Evolutionary conservation across 2,329 filamentous ascomycete species (phyloP).

Genomic region (Exophiala phaeomuriformis): DNA sequence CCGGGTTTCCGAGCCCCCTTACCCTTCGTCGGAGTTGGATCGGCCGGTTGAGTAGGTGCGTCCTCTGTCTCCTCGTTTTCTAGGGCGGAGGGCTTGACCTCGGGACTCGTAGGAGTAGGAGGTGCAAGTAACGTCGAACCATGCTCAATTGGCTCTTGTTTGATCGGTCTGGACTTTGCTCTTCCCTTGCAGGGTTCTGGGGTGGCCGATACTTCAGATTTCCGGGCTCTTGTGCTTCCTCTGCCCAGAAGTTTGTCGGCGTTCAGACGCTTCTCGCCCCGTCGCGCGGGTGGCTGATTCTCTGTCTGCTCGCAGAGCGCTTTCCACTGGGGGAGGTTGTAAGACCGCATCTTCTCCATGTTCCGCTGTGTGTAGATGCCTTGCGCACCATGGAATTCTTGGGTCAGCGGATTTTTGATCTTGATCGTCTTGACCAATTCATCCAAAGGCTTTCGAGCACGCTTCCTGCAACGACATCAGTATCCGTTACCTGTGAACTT

Average conservation of each 20-base stretch:
- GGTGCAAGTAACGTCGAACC: slow-evolving; percentile 41
- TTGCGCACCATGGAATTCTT: slow-evolving; percentile 93
- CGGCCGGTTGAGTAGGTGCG: slow-evolving; percentile 24
- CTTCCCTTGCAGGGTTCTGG: slow-evolving; percentile 37
- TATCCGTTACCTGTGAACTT: neutral
- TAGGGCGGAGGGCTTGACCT: slow-evolving; percentile 34
- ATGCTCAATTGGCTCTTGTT: slow-evolving; percentile 35
- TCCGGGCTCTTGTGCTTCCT: slow-evolving; percentile 39
- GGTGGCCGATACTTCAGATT: slow-evolving; percentile 33
- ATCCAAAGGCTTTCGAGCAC: slow-evolving; percentile 50
- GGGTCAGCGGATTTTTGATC: slow-evolving; percentile 94
- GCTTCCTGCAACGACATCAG: slow-evolving; percentile 18
- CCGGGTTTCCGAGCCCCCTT: slow-evolving; percentile 41
- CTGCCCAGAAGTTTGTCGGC: slow-evolving; percentile 26
- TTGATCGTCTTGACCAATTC: slow-evolving; percentile 84
- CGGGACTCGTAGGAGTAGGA: slow-evolving; percentile 49
- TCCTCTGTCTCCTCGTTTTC: slow-evolving; percentile 30
- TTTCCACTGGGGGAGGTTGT: slow-evolving; percentile 95
- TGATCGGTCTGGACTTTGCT: slow-evolving; percentile 33
- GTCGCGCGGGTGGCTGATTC: slow-evolving; percentile 85
- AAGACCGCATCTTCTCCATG: slow-evolving; percentile 89
- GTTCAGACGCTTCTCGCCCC: slow-evolving; percentile 52
- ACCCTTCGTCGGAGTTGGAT: slow-evolving; percentile 29
- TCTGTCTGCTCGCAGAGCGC: slow-evolving; percentile 88
- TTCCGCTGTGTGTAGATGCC: slow-evolving; percentile 97